Base-by-base conservation (phyloP, 1,284 basidiomycete genomes). In the Anthracocystis setariae region DNA sequence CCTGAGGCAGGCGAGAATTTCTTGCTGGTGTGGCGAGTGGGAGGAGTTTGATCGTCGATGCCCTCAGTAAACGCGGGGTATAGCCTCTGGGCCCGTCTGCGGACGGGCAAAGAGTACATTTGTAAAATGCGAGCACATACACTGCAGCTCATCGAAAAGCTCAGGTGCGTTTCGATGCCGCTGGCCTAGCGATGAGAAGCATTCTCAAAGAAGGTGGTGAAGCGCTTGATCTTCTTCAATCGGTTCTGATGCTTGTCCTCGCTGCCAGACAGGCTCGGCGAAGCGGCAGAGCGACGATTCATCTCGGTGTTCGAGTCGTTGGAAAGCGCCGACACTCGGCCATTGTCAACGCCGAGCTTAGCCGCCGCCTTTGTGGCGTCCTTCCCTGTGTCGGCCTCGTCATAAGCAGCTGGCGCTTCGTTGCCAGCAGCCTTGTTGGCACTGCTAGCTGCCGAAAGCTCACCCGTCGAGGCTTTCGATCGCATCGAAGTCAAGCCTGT, bases 221-320 rank as follows among this genome's bases (percentile, higher is more conserved):
- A 75, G 46, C 73, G 60, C 45, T 75, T 75, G 58, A 75, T 75
- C 64, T 75, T 75, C 56, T 74, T 74, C 37, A 74, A 27, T 13
- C 69, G 49, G 43, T 58, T 52, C 40, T 63, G 69, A 17, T 73
- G 65, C 44, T 71, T 70, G 42, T 70, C 67, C 46, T 73, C 71
- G 46, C 60, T 65, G 13, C 71, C 66, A 8, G 66, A 59, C 5
- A 73, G 63, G 23, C 65, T 68, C 8, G 64, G 65, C 25, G 71
- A 73, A 20, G 58, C 66, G 9, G 59, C 66, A 13, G 58, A 61
- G 15, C 62, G 52, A 12, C 65, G 52, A 27, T 58, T 58, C 40
- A 58, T 4, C 18, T 70, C 67, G 13, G 59, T 61, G 38, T 58
- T 59, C 18, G 58, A 59, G 9, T 48, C 27, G 0, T 47, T 55